Percentiles rank a stretch among this genome's conserved stretches.
These are phyloP conservation scores for Bolboschoenoplectus hybrid DNA, from an alignment of 202 grass and related monocot genomes.

Conservation along the genomic window DNA sequence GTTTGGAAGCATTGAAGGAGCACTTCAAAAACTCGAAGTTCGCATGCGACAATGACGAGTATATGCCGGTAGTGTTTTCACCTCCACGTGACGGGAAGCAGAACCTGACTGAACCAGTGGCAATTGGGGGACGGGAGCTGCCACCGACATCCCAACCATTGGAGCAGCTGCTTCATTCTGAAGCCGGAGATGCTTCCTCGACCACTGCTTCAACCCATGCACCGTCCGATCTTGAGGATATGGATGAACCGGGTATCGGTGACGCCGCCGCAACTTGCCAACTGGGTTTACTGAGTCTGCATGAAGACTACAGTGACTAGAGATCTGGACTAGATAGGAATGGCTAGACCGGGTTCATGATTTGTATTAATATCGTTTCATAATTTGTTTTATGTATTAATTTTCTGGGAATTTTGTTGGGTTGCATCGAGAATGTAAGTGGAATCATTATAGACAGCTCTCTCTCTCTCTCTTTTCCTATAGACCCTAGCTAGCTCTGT, in stretches of 20 bases:
- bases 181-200: slow-evolving; percentile 70
- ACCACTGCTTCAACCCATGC: slow-evolving; percentile 61
- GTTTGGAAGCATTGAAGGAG: slow-evolving; percentile 87
- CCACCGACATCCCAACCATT: slow-evolving; percentile 33
- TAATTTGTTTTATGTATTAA: background rate
- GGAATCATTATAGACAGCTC: slow-evolving; percentile 39
- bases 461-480: background rate
- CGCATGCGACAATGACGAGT: slow-evolving; percentile 95
- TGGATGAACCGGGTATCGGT: slow-evolving; percentile 27
- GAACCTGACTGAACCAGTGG: slow-evolving; percentile 66
- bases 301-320: slow-evolving; percentile 49
- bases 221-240: slow-evolving; percentile 55
- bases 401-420: slow-evolving; percentile 10
- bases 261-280: background rate
- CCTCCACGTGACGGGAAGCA: slow-evolving; percentile 84
- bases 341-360: slow-evolving; percentile 4
- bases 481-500: slow-evolving; percentile 14
- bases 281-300: slow-evolving; percentile 40
- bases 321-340: slow-evolving; percentile 41
- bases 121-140: slow-evolving; percentile 58
- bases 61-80: slow-evolving; percentile 82
- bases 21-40: slow-evolving; percentile 99
- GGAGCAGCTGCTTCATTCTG: slow-evolving; percentile 29
- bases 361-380: background rate
- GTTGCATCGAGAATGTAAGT: slow-evolving; percentile 45